These are phyloP conservation scores for Stephania cephalantha DNA, from an alignment of 164 flowering plant genomes.

Conservation along the genomic window DNA sequence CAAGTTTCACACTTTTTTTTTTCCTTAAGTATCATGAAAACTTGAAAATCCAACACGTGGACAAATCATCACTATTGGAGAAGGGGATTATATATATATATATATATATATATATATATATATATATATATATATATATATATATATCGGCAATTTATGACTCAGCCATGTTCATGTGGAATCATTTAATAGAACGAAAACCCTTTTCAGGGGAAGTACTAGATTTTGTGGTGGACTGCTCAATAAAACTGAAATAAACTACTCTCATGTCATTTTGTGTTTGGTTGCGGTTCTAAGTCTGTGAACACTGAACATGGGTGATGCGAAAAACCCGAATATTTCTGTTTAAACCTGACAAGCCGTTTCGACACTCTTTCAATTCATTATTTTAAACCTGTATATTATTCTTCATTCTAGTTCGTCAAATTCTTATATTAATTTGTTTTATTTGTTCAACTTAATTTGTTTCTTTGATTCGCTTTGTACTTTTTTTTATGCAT, in stretches of 20 bases:
- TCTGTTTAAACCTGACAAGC: constrained; percentile 27
- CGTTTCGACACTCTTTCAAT: constrained; percentile 22
- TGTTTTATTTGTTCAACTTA: neutral
- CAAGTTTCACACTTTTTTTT: too few relatives aligned
- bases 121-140: too few relatives aligned
- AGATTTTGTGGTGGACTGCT: constrained; percentile 38
- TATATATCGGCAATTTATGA: neutral
- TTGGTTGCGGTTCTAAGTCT: neutral
- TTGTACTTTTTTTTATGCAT: too few relatives aligned
- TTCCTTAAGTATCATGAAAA: neutral
- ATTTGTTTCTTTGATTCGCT: too few relatives aligned
- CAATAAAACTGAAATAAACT: constrained; percentile 30
- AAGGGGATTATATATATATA: neutral
- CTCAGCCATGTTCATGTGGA: neutral
- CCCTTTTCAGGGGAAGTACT: constrained; percentile 3
- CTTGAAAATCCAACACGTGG: neutral
- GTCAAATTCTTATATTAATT: neutral
- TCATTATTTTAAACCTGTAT: neutral
- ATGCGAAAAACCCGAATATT: constrained; percentile 13
- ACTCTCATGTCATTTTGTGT: neutral
- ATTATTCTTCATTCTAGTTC: neutral
- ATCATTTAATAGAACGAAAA: neutral
- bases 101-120: too few relatives aligned
- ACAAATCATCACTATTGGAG: neutral
- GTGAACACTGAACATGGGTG: constrained; percentile 29